Conservation (phyloP, 805 yeast species). For the Hanseniaspora thailandica region DNA sequence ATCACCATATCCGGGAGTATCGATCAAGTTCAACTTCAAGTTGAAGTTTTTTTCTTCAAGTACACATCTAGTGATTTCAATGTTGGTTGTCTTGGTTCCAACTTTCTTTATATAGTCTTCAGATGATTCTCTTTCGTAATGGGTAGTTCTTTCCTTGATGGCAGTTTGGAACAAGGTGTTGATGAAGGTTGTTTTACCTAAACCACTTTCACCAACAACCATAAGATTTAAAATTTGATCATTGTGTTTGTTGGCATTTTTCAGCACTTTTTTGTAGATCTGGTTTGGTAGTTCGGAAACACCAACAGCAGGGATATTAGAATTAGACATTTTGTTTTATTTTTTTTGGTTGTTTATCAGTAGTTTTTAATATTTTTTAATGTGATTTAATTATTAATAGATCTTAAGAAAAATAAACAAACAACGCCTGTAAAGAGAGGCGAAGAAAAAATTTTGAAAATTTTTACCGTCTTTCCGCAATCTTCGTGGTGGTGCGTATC, state of each 20-base stretch:
- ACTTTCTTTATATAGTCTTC: slow-evolving; percentile 30
- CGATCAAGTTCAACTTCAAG: slow-evolving; percentile 67
- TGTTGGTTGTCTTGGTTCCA: slow-evolving; percentile 58
- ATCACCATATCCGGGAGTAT: slow-evolving; percentile 92
- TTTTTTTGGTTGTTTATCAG: too few relatives aligned
- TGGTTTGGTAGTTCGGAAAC: slow-evolving; percentile 65
- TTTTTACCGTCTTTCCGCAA: neutral
- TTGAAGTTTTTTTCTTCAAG: slow-evolving; percentile 75
- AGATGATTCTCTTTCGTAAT: slow-evolving; percentile 25
- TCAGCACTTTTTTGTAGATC: slow-evolving; percentile 53
- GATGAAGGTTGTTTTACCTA: slow-evolving; percentile 85
- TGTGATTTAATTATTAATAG: neutral
- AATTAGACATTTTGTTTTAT: neutral
- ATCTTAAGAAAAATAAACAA: neutral
- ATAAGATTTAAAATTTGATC: slow-evolving; percentile 58
- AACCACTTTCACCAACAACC: slow-evolving; percentile 86
- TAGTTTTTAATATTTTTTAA: too few relatives aligned
- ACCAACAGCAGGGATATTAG: slow-evolving; percentile 38
- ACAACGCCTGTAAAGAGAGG: neutral
- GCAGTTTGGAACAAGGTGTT: slow-evolving; percentile 73
- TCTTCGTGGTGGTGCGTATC: neutral
- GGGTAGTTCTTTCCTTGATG: slow-evolving; percentile 38
- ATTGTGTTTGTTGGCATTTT: slow-evolving; percentile 45
- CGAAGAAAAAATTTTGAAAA: too few relatives aligned
- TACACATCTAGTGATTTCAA: slow-evolving; percentile 67